phyloP scores from a whole-genome alignment of 495 filamentous ascomycete species.

The Aspergillus carlsbadensis region DNA sequence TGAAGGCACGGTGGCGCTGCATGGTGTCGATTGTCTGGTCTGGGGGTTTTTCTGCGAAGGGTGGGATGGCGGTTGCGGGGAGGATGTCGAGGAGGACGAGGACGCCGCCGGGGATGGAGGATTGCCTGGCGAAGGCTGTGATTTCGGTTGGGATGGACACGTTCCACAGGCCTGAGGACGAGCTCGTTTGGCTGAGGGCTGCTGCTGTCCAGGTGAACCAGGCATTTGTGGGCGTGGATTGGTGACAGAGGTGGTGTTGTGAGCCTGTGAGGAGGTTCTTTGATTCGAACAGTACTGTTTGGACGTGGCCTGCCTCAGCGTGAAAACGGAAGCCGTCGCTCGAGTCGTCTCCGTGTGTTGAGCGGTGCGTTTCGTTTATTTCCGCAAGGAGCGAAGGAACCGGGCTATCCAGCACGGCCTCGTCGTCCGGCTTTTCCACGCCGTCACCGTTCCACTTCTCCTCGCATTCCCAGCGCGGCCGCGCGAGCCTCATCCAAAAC shows the following conservation, averaged over 20 bases:
- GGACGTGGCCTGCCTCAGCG: background rate
- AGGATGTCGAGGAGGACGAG: background rate
- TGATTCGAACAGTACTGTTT: background rate
- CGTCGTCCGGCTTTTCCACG: too few species aligned
- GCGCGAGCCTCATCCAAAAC: constrained; percentile 5
- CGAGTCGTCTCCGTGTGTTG: background rate
- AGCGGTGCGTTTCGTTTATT: background rate
- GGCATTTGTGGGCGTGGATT: background rate
- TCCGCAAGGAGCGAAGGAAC: background rate
- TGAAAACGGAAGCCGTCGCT: background rate
- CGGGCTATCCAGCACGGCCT: background rate
- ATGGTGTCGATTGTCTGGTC: background rate
- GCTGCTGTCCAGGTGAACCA: background rate
- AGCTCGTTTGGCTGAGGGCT: constrained; percentile 3
- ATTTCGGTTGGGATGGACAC: constrained; percentile 1
- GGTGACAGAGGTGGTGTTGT: background rate
- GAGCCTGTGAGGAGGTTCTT: background rate
- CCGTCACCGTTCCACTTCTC: too few species aligned
- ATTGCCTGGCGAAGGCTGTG: background rate
- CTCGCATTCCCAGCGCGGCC: background rate
- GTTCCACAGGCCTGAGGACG: constrained; percentile 4
- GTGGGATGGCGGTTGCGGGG: background rate
- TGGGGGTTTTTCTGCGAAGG: background rate
- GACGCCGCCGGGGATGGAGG: constrained; percentile 1
- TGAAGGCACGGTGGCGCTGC: background rate